Percentiles rank a stretch among this genome's conserved stretches.
Evolutionary conservation across 2,329 filamentous ascomycete species (phyloP).

Genomic region (Claviceps fusiformis): DNA sequence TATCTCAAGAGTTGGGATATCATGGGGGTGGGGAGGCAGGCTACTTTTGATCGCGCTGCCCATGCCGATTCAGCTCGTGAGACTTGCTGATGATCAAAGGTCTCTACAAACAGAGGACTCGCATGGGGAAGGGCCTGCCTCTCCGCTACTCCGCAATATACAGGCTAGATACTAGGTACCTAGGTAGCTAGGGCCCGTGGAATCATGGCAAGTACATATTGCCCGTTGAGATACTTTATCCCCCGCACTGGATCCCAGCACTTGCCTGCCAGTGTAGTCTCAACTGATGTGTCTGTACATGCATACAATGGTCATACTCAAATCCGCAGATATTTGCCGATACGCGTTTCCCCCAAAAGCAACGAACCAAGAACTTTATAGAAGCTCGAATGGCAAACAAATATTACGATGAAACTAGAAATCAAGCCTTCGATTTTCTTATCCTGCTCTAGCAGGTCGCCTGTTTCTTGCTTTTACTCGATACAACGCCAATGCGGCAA

Average conservation of each 20-base stretch:
- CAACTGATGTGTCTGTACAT: no score
- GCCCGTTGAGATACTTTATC: neutral
- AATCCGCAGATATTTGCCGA: neutral
- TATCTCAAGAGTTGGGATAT: neutral
- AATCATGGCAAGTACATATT: neutral
- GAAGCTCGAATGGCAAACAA: neutral
- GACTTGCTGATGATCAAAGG: neutral
- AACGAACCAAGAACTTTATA: neutral
- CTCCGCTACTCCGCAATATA: neutral
- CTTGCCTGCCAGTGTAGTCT: neutral
- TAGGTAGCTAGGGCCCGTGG: neutral
- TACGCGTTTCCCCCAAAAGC: neutral
- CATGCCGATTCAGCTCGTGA: neutral
- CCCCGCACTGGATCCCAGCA: neutral
- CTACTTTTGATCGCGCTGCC: neutral
- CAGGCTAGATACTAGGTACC: neutral
- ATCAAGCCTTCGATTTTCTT: neutral
- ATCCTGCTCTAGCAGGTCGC: neutral
- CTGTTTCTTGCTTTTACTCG: neutral
- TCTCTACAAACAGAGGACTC: neutral
- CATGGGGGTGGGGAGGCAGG: neutral
- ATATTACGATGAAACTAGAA: neutral
- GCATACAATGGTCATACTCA: neutral
- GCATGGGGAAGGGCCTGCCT: neutral
- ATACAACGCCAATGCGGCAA: neutral